Evolutionary conservation across 305 asterid species (phyloP), one percentile per base, ranked within the genome.

Genomic region (Solanum hybrid): DNA sequence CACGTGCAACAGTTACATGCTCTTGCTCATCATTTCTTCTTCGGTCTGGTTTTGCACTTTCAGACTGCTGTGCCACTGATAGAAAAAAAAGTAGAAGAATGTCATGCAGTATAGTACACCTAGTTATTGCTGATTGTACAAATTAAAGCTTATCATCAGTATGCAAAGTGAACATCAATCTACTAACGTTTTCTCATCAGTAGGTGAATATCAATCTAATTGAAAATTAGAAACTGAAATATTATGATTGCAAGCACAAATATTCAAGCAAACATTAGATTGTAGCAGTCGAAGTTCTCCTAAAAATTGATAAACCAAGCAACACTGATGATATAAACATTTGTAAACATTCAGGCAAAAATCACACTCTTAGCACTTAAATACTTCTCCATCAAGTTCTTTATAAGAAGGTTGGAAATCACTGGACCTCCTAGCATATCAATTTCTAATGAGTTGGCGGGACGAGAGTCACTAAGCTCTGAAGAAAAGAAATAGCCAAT

Each of bases 1-100:
- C 99, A 80, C 98, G 96, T 79, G 99, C 98, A 73, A 95, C 99
- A 2, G 95, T 96, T 88, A 97, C 95, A 71, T 97, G 99, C 95
- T 97, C 99, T 89, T 94, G 98, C 92, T 97, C 98, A 72, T 97
- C 99, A 87, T 90, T 95, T 66, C 90, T 95, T 89, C 87, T 87
- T 92, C 91, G 95, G 38, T 94, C 97, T 29, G 91, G 91, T 66
- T 88, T 64, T 78, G 95, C 92, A 76, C 92, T 92, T 91, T 94
- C 98, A 36, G 94, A 91, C 91, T 94, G 97, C 90, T 93, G 98
- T 90, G 93, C 96, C 91, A 97, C 98, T 95, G 96, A 66, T 46
- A 76, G 82, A 90, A 90, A 73, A 86, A 40, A 80, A 4, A 82
- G n/a, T 42, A 26, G 27, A 16, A 72, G 71, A 51, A 87, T 56